Evolutionary conservation across 495 filamentous ascomycete species (phyloP).

Genomic region (Polyplosphaeria fusca): DNA sequence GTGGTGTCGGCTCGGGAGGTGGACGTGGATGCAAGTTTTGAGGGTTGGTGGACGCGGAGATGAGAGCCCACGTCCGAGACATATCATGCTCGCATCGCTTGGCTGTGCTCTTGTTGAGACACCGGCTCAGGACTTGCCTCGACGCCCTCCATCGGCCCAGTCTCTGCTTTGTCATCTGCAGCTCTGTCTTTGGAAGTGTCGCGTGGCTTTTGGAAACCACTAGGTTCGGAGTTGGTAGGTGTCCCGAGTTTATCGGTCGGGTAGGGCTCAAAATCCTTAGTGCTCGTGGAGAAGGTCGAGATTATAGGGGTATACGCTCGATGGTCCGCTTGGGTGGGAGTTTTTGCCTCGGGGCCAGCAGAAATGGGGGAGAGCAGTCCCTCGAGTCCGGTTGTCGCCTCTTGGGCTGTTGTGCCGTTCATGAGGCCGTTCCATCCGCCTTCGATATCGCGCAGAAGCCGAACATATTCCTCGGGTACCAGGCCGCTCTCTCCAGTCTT

Average conservation of each 20-base stretch:
- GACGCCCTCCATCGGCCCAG: conserved; percentile 28
- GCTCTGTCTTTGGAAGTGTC: conserved; percentile 15
- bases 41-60: neutral
- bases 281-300: conserved; percentile 72
- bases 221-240: conserved; percentile 21
- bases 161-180: neutral
- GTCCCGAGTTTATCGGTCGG: conserved; percentile 47
- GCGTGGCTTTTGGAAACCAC: conserved; percentile 7
- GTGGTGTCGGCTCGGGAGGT: too few species aligned
- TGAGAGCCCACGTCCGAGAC: neutral
- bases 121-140: conserved; percentile 19
- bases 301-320: conserved; percentile 56
- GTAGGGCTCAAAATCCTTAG: conserved; percentile 69
- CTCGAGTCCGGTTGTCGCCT: conserved; percentile 2
- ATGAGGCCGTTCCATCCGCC: conserved; percentile 49
- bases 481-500: conserved; percentile 82
- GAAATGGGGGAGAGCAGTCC: conserved; percentile 30
- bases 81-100: conserved; percentile 17
- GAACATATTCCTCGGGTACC: conserved; percentile 95
- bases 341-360: conserved; percentile 30
- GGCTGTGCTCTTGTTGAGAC: conserved; percentile 6
- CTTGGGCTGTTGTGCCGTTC: conserved; percentile 13
- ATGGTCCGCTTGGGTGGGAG: conserved; percentile 35
- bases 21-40: neutral
- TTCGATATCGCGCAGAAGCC: conserved; percentile 87